Percentiles rank a stretch among this genome's conserved stretches.
Evolutionary conservation across 257 asterid species (phyloP).

Genomic region (Solanum virginianum): DNA sequence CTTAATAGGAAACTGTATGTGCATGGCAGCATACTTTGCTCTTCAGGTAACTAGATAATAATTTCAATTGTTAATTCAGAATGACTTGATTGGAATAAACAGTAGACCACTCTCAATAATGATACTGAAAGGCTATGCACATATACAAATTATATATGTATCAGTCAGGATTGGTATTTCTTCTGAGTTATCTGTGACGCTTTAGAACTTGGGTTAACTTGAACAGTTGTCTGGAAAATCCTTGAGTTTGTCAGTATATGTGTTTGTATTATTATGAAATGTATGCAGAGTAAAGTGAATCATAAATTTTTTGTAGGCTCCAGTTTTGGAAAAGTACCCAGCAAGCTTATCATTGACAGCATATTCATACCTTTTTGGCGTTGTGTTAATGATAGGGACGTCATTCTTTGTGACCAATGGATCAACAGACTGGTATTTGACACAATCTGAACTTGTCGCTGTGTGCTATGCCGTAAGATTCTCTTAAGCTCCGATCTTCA

Average conservation of each 20-base stretch:
- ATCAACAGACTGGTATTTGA: conserved; percentile 63
- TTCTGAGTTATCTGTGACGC: not conserved
- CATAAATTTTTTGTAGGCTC: conserved; percentile 47
- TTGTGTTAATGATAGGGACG: conserved; percentile 50
- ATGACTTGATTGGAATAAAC: not conserved
- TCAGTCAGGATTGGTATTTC: not conserved
- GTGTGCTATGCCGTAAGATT: conserved; percentile 87
- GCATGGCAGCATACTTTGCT: conserved; percentile 82
- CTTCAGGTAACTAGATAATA: conserved; percentile 50
- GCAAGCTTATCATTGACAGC: conserved; percentile 93
- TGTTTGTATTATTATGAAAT: not conserved
- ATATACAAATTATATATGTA: not conserved
- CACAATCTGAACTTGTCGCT: conserved; percentile 58
- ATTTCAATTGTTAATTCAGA: not conserved
- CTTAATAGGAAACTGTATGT: conserved; percentile 88
- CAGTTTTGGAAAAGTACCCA: conserved; percentile 72
- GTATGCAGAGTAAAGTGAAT: not conserved
- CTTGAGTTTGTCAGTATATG: not conserved
- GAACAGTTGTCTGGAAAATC: not conserved
- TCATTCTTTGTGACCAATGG: conserved; percentile 40
- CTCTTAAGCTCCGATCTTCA: not conserved
- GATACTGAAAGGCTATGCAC: not conserved
- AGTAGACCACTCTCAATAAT: not conserved
- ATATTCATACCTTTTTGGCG: conserved; percentile 72
- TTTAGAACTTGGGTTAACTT: not conserved